These are phyloP conservation scores for Dactylellina sp. DNA, from an alignment of 2,329 filamentous ascomycete genomes.

Conservation along the genomic window DNA sequence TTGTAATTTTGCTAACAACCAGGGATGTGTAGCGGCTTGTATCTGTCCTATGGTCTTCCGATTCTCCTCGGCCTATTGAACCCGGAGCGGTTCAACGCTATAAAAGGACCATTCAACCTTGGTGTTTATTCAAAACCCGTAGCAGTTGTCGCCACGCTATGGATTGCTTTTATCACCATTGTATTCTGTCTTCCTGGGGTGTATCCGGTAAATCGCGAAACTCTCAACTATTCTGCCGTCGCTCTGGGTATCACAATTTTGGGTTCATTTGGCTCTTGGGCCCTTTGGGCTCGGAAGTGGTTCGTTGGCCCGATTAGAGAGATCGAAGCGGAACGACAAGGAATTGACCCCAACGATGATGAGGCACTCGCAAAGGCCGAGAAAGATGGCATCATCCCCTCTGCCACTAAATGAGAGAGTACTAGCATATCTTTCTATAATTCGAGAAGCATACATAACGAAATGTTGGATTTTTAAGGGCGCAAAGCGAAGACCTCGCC, in stretches of 20 bases:
- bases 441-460: neutral
- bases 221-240: conserved; percentile 72
- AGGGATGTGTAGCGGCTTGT: conserved; percentile 66
- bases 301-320: conserved; percentile 71
- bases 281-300: conserved; percentile 69
- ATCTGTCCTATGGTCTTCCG: conserved; percentile 71
- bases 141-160: conserved; percentile 67
- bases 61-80: conserved; percentile 70
- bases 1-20: conserved; percentile 23
- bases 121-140: conserved; percentile 66
- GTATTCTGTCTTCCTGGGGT: conserved; percentile 71
- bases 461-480: conserved; percentile 14
- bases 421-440: too few species aligned
- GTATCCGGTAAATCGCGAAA: conserved; percentile 70
- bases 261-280: conserved; percentile 67
- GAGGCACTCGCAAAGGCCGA: conserved; percentile 65
- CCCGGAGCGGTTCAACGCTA: conserved; percentile 66
- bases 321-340: conserved; percentile 67
- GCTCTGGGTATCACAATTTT: conserved; percentile 71
- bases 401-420: conserved; percentile 15
- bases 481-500: neutral
- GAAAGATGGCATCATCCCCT: conserved; percentile 59
- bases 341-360: conserved; percentile 67
- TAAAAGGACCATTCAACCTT: conserved; percentile 71
- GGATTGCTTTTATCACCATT: conserved; percentile 70